phyloP scores from a whole-genome alignment of 78 protist species.

The Parvularia atlantis region DNA sequence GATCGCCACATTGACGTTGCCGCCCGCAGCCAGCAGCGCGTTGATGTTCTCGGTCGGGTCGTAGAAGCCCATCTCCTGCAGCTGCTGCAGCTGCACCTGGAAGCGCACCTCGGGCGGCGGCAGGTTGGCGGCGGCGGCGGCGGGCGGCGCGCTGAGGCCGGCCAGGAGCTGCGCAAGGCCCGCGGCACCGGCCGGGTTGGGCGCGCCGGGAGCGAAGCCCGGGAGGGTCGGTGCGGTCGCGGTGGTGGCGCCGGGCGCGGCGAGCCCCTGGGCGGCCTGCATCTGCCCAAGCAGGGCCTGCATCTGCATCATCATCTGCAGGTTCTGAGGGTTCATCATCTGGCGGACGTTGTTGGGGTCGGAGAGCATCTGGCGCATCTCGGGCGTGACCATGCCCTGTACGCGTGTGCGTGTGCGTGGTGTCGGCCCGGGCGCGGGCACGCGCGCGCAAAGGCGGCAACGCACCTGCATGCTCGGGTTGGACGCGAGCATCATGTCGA shows the following conservation, averaged over 20 bases:
- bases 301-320: neutral
- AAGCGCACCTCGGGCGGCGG: slow-evolving; percentile 35
- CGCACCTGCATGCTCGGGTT: slow-evolving; percentile 2
- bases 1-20: no score
- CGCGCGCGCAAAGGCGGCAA: no score
- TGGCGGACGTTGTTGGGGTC: neutral
- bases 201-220: no score
- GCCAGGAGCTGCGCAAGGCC: no score
- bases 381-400: neutral
- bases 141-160: neutral
- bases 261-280: no score
- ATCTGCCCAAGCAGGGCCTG: neutral
- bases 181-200: no score
- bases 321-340: neutral
- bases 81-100: slow-evolving; percentile 21
- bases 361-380: neutral
- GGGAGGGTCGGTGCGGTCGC: no score
- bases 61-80: slow-evolving; percentile 40
- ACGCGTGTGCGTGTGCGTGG: no score
- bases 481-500: neutral
- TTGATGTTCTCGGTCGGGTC: slow-evolving; percentile 5
- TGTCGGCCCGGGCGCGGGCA: no score
- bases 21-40: no score
- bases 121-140: slow-evolving; percentile 12
- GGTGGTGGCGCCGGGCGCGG: no score